Evolutionary conservation across 139 green algal genomes (phyloP).

Genomic region (Tetraselmis chui): DNA sequence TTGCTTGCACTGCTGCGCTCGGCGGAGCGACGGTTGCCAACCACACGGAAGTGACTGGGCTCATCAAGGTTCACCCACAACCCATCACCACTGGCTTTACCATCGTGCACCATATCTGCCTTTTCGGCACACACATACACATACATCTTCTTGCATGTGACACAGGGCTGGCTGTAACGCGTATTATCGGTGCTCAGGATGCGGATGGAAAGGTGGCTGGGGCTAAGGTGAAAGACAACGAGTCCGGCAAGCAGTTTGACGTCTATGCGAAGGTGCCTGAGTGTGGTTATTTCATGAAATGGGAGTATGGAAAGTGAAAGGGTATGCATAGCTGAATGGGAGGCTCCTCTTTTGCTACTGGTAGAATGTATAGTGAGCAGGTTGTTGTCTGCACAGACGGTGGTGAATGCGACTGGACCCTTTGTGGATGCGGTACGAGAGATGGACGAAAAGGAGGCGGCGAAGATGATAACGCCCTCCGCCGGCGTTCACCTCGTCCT

Average conservation of each 20-base stretch:
- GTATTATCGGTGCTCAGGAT: too few species aligned
- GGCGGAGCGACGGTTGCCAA: slow-evolving; percentile 81
- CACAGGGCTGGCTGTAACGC: too few species aligned
- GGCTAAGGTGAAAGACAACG: slow-evolving; percentile 53
- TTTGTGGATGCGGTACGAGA: slow-evolving; percentile 66
- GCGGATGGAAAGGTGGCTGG: slow-evolving; percentile 61
- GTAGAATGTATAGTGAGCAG: slow-evolving; percentile 11
- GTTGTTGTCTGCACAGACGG: slow-evolving; percentile 2
- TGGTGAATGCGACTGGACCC: slow-evolving; percentile 89
- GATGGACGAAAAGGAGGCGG: slow-evolving; percentile 38
- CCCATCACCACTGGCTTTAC: neutral
- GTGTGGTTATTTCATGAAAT: slow-evolving; percentile 4
- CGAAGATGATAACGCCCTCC: slow-evolving; percentile 68
- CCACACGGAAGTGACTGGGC: slow-evolving; percentile 56
- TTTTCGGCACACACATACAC: neutral
- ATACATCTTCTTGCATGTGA: too few species aligned
- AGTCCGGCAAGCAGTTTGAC: slow-evolving; percentile 36
- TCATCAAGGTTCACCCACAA: slow-evolving; percentile 63
- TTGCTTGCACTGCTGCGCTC: slow-evolving; percentile 82
- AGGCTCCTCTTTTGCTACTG: too few species aligned
- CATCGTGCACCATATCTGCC: neutral
- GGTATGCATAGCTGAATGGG: too few species aligned
- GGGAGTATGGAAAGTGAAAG: too few species aligned
- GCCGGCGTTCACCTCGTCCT: slow-evolving; percentile 89
- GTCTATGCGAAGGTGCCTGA: slow-evolving; percentile 52